Evolutionary conservation across 805 yeast genomes (phyloP).

Genomic region (Candida cerambycidarum): DNA sequence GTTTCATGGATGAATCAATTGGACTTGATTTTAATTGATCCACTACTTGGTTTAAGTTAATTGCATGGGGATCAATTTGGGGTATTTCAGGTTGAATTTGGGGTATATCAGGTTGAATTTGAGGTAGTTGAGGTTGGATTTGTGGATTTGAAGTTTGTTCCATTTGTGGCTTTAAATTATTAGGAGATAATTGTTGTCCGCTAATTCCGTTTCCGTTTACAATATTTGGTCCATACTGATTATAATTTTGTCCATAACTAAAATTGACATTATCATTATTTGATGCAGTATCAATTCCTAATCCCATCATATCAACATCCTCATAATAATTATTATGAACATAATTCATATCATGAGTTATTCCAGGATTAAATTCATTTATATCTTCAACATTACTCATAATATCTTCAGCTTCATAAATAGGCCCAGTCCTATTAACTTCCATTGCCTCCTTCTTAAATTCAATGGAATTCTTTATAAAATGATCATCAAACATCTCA

Average conservation of each 20-base stretch:
- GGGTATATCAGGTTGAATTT: background rate
- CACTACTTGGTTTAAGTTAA: too few relatives aligned
- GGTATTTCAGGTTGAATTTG: background rate
- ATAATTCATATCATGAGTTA: slow-evolving; percentile 3
- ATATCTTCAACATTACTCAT: slow-evolving; percentile 3
- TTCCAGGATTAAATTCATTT: background rate
- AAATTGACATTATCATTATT: background rate
- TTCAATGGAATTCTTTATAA: slow-evolving; percentile 5
- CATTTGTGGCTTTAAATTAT: background rate
- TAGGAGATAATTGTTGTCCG: background rate
- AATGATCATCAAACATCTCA: slow-evolving; percentile 6
- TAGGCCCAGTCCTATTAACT: slow-evolving; percentile 3
- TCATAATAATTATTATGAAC: slow-evolving; percentile 2
- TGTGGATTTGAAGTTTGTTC: too few relatives aligned
- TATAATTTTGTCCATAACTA: background rate
- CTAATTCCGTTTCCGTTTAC: background rate
- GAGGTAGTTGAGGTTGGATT: background rate
- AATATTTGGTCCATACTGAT: too few relatives aligned
- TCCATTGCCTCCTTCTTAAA: slow-evolving; percentile 1
- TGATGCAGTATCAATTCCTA: background rate
- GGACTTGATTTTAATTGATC: too few relatives aligned
- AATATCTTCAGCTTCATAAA: slow-evolving; percentile 5
- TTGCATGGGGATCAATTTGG: background rate
- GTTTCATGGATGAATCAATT: too few relatives aligned
- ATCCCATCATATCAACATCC: slow-evolving; percentile 3